phyloP scores from a whole-genome alignment of 225 moss, liverwort and hornwort species.

The Marchantia paleacea region DNA sequence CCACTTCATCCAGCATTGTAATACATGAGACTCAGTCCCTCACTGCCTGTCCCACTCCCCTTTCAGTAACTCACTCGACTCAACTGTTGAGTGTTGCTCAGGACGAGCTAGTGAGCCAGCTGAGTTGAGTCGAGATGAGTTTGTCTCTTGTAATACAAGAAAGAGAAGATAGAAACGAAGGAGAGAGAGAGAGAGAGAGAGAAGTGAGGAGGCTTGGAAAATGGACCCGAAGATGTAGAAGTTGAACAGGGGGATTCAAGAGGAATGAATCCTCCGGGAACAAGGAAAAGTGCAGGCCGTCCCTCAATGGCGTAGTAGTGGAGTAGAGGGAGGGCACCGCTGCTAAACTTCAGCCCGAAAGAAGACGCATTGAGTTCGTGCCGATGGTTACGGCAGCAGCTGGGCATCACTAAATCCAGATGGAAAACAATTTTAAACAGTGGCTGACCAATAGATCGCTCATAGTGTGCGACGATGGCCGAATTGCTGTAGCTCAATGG shows the following conservation, averaged over 20 bases:
- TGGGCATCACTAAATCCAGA: conserved; percentile 2
- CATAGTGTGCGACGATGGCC: conserved; percentile 3
- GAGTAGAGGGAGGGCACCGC: neutral
- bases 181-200: conserved; percentile 1
- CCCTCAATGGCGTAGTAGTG: conserved; percentile 1
- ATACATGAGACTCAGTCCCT: neutral
- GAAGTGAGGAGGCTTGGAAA: neutral
- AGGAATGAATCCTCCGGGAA: neutral
- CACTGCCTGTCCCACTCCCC: neutral
- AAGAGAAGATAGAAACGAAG: neutral
- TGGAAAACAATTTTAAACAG: neutral
- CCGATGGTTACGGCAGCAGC: neutral
- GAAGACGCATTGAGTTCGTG: conserved; percentile 2
- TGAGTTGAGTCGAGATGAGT: no score
- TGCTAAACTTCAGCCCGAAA: neutral
- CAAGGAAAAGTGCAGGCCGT: neutral
- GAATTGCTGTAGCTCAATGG: neutral
- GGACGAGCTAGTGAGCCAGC: no score
- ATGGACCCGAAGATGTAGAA: neutral
- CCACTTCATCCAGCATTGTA: neutral
- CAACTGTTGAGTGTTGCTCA: neutral
- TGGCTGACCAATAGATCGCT: neutral
- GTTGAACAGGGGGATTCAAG: neutral
- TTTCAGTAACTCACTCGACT: neutral
- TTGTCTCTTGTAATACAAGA: no score